Conservation (phyloP, 441 rosid genomes). For the Erysimum cheiri region DNA sequence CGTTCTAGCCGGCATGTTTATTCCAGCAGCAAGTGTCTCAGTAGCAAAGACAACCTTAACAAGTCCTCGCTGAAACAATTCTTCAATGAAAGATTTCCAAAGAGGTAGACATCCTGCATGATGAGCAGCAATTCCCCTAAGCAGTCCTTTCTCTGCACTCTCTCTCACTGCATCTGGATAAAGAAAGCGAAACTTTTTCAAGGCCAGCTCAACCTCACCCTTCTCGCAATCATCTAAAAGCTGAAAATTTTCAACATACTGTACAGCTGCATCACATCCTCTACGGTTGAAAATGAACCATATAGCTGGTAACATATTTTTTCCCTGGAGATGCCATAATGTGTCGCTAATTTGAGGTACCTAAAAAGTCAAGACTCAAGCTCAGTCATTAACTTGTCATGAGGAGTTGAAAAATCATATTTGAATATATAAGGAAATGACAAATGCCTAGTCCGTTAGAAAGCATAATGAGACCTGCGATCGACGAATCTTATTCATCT, state of each 20-base stretch:
- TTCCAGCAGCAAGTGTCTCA: constrained; percentile 97
- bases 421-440: not conserved
- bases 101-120: constrained; percentile 98
- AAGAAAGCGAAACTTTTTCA: constrained; percentile 76
- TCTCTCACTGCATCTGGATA: constrained; percentile 97
- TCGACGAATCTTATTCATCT: constrained; percentile 77
- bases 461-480: constrained; percentile 59
- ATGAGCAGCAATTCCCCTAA: constrained; percentile 88
- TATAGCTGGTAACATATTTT: constrained; percentile 90
- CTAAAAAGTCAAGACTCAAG: constrained; percentile 53
- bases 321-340: constrained; percentile 71
- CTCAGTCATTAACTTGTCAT: constrained; percentile 10
- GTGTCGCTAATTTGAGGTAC: constrained; percentile 89
- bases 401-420: not conserved
- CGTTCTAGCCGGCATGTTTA: constrained; percentile 99
- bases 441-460: constrained; percentile 27
- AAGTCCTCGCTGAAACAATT: constrained; percentile 90
- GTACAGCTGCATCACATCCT: constrained; percentile 96
- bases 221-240: constrained; percentile 86
- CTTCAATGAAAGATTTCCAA: constrained; percentile 94
- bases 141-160: constrained; percentile 82
- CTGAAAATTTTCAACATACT: constrained; percentile 75
- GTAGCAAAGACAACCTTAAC: constrained; percentile 96
- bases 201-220: constrained; percentile 86
- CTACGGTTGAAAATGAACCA: constrained; percentile 96